Evolutionary conservation across 73 alveolate genomes (phyloP), one percentile per base, ranked within the genome.

Genomic region (Symbiodinium pilosum): DNA sequence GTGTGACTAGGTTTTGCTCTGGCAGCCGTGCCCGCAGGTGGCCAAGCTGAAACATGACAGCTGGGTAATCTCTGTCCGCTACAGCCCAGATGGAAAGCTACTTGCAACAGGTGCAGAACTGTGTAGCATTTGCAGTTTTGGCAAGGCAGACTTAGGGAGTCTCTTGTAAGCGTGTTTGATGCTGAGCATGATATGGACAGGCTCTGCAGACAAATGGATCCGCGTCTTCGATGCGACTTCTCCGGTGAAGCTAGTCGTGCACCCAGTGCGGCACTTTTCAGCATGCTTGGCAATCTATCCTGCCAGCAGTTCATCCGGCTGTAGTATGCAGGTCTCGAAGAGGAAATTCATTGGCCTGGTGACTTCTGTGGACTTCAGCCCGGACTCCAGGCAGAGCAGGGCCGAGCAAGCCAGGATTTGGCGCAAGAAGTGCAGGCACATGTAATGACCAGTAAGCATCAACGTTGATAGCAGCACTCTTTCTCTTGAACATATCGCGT

Each of bases 21-120:
- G 42, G 83, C 83, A 36, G 21, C 43, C 85, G 1, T 71, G 85
- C 32, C 5, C 32, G 47, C 44, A 87, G 94, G 56, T 87, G 84
- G 64, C 64, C 47, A 88, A 88, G 95, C 86, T 56, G 71, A 88
- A 88, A 71, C 95, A 88, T 39, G 95, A 54, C 47, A 54, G 95
- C 86, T 88, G 95, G 95, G 95, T 88, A 44, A 40, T 88, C 69
- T 88, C 95, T 28, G 85, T 56, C 34, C 95, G 95, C 77, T 88
- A 51, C 71, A 64, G 86, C 36, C 86, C 77, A 2, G 77, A 64
- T 64, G 77, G 77, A 16, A 24, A 32, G 28, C 40, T 64, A 14
- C 77, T 64, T 2, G 77, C 77, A 16, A 64, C 77, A 64, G 77
- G 77, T 36, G 11, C 77, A n/a, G n/a, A n/a, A n/a, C n/a, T n/a